Evolutionary conservation across 2,329 filamentous ascomycete species (phyloP).

Genomic region (Cercospora canescens): DNA sequence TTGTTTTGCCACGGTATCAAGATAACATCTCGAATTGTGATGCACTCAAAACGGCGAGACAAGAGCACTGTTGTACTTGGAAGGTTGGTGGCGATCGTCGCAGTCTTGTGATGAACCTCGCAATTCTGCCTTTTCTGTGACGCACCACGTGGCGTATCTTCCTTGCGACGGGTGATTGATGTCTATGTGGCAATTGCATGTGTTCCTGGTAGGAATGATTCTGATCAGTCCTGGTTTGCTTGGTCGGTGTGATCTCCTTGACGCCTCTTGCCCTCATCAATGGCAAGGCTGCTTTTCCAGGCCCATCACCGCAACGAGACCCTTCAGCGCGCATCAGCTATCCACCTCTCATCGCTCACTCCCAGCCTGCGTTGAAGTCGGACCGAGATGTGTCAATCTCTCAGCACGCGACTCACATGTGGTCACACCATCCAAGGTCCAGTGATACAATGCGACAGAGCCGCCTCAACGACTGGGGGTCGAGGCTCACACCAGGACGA

Average conservation of each 20-base stretch:
- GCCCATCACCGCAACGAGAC: neutral
- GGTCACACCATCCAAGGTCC: slow-evolving; percentile 21
- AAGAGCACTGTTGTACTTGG: too few relatives aligned
- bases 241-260: neutral
- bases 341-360: neutral
- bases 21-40: too few relatives aligned
- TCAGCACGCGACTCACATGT: slow-evolving; percentile 22
- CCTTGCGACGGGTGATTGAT: neutral
- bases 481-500: slow-evolving; percentile 16
- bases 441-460: slow-evolving; percentile 18
- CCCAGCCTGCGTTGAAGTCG: neutral
- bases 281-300: neutral
- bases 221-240: neutral
- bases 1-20: too few relatives aligned
- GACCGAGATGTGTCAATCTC: slow-evolving; percentile 21
- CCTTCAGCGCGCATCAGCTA: neutral
- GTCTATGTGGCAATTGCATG: neutral
- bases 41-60: too few relatives aligned
- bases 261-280: neutral
- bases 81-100: too few relatives aligned
- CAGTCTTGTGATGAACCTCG: too few relatives aligned
- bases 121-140: too few relatives aligned
- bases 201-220: neutral
- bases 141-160: too few relatives aligned
- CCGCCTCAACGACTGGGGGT: neutral